Conservation (phyloP, 2,329 filamentous ascomycete genomes). For the Microcyclosporella mali region DNA sequence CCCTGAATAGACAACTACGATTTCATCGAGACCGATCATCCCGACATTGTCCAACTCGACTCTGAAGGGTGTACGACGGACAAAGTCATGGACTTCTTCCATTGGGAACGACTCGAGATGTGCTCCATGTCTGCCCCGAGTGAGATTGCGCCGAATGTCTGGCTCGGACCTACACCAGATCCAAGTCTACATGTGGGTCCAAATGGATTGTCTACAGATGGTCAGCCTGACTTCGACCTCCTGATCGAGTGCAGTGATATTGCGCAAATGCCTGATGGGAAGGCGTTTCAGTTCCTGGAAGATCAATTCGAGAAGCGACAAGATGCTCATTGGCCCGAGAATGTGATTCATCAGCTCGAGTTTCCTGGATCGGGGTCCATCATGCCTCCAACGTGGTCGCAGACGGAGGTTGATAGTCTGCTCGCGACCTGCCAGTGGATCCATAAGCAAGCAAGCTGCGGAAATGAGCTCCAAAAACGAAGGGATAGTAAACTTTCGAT, state of each 20-base stretch:
- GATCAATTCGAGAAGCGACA: conserved; percentile 40
- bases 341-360: conserved; percentile 56
- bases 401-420: conserved; percentile 75
- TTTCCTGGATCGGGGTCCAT: conserved; percentile 96
- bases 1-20: conserved; percentile 54
- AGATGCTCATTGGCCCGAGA: conserved; percentile 28
- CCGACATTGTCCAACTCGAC: conserved; percentile 69
- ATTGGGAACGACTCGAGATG: conserved; percentile 88
- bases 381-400: conserved; percentile 74
- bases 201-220: conserved; percentile 37
- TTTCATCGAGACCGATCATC: conserved; percentile 64
- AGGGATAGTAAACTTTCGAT: conserved; percentile 40
- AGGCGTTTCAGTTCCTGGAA: conserved; percentile 58
- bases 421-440: conserved; percentile 88
- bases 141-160: conserved; percentile 84
- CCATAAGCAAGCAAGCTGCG: conserved; percentile 59
- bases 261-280: conserved; percentile 66
- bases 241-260: conserved; percentile 85
- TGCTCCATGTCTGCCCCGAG: conserved; percentile 84
- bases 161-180: conserved; percentile 81
- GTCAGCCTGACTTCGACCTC: conserved; percentile 57
- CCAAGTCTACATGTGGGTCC: conserved; percentile 42
- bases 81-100: conserved; percentile 78
- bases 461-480: conserved; percentile 21
- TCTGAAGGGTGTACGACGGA: conserved; percentile 66